These are phyloP conservation scores for Coemansia sp. DNA, from an alignment of 192 early-diverging fungal genomes.

Conservation along the genomic window DNA sequence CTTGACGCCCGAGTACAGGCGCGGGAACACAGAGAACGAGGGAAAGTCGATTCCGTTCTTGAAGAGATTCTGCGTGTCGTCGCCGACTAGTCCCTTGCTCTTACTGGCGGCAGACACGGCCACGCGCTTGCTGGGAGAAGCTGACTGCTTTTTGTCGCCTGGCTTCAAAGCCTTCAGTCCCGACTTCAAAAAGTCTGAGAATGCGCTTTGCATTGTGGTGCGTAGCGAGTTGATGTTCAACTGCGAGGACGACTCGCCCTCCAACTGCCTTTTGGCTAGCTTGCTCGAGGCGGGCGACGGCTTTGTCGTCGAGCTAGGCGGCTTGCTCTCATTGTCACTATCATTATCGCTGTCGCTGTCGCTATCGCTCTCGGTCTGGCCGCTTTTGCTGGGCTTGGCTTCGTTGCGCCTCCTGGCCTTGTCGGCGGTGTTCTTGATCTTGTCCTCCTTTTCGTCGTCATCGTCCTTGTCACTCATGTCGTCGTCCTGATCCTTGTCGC, in stretches of 20 bases:
- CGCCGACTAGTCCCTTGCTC: neutral
- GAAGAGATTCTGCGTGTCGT: constrained; percentile 9
- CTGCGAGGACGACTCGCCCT: neutral
- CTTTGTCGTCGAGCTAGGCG: neutral
- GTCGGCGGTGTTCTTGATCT: neutral
- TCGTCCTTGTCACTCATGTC: neutral
- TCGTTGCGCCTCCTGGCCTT: constrained; percentile 4
- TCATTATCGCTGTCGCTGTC: constrained; percentile 13
- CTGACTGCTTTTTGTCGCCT: neutral
- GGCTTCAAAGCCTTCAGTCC: neutral
- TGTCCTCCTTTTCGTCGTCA: constrained; percentile 7
- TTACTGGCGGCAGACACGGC: neutral
- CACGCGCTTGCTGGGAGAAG: constrained; percentile 5
- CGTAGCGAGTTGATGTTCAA: neutral
- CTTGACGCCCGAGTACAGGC: constrained; percentile 37
- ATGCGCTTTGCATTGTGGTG: constrained; percentile 1
- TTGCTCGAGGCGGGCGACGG: neutral
- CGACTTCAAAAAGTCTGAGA: constrained; percentile 8
- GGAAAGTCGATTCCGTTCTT: constrained; percentile 29
- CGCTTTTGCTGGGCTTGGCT: neutral
- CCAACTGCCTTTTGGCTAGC: constrained; percentile 1
- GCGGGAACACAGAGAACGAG: constrained; percentile 34
- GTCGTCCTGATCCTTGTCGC: constrained; percentile 14
- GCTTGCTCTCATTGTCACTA: neutral
- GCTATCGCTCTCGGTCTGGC: constrained; percentile 7